Evolutionary conservation across 148 eudicot genomes (phyloP), one percentile per base, ranked within the genome.

Genomic region (Beta vulgaris): DNA sequence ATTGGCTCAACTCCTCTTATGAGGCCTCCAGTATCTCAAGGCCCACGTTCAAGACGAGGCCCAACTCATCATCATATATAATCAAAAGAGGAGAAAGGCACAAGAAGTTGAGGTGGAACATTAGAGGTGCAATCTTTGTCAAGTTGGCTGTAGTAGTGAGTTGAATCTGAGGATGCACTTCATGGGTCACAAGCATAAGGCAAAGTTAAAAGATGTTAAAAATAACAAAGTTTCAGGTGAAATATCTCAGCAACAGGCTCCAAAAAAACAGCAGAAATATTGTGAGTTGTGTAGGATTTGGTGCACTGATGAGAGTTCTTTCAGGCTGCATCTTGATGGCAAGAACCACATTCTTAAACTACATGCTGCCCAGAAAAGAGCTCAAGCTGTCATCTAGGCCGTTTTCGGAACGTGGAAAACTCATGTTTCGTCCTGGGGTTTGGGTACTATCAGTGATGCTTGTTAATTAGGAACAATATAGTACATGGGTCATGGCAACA

Each of bases 141-240:
- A 71, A 62, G 32, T 63, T 19, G 65, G 71, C 64, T 77, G 80
- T 55, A 71, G 0, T 6, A 71, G 70, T 63, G 49, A 69, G 64
- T 36, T 72, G 2, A 80, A 68, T 76, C 69, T 82, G 68, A 76
- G 78, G 44, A 84, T 79, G 75, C 90, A 87, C 81, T 40, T 82
- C 37, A 76, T 73, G 76, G 90, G 87, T 60, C 79, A 78, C 15
- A 77, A 82, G 77, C 90, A 84, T 82, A 87, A 66, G 82, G 66
- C 82, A 4, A 84, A 78, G 69, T 25, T 80, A 79, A 39, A 60
- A 28, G 58, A 71, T 3, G n/a, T 36, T 51, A 57, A 69, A 42
- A 37, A 54, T 29, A 63, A 36, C 19, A 37, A 48, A 43, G 66
- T 37, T 43, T 42, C 48, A 53, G 65, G 57, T 57, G 68, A n/a